A percentile compares a stretch with the other conserved stretches of the same genome.
phyloP scores from a whole-genome alignment of 495 filamentous ascomycete species.

The Melanomma pulvis-pyrius region DNA sequence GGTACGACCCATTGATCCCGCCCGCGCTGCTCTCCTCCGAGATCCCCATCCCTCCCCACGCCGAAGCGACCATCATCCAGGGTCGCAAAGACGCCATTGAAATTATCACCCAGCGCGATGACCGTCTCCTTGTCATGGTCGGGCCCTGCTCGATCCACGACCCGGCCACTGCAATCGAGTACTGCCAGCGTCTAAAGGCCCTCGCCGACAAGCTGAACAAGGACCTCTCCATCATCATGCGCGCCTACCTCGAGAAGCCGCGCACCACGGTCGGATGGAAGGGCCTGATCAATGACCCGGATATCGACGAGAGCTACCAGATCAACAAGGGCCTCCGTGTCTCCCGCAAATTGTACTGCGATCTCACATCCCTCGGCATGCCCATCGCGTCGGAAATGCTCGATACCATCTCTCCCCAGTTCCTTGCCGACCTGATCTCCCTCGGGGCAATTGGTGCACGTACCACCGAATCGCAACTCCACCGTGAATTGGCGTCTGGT shows the following conservation, averaged over 20 bases:
- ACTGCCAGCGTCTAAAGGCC: constrained; percentile 73
- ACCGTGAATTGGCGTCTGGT: constrained; percentile 94
- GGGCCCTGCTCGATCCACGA: constrained; percentile 98
- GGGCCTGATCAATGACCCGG: constrained; percentile 97
- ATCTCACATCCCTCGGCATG: constrained; percentile 82
- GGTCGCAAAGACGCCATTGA: constrained; percentile 81
- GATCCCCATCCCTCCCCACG: constrained; percentile 63
- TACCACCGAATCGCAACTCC: constrained; percentile 96
- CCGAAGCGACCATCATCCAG: constrained; percentile 68
- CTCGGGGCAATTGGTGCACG: constrained; percentile 94
- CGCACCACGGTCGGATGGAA: constrained; percentile 99
- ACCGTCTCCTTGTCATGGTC: constrained; percentile 90
- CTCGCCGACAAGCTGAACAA: constrained; percentile 73
- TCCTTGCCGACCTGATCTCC: constrained; percentile 91
- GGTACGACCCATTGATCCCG: constrained; percentile 92
- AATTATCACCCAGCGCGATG: constrained; percentile 77
- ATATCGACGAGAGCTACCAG: constrained; percentile 95
- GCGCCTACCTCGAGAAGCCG: constrained; percentile 98
- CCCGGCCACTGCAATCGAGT: constrained; percentile 83
- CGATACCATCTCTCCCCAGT: constrained; percentile 96
- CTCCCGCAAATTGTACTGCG: constrained; percentile 84
- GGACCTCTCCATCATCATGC: constrained; percentile 93
- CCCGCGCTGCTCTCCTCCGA: constrained; percentile 86
- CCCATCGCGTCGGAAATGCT: constrained; percentile 98
- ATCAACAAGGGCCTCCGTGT: constrained; percentile 98